Base-by-base conservation (phyloP, 2,329 filamentous ascomycete genomes). In the Ceratocystiopsis sp. region DNA sequence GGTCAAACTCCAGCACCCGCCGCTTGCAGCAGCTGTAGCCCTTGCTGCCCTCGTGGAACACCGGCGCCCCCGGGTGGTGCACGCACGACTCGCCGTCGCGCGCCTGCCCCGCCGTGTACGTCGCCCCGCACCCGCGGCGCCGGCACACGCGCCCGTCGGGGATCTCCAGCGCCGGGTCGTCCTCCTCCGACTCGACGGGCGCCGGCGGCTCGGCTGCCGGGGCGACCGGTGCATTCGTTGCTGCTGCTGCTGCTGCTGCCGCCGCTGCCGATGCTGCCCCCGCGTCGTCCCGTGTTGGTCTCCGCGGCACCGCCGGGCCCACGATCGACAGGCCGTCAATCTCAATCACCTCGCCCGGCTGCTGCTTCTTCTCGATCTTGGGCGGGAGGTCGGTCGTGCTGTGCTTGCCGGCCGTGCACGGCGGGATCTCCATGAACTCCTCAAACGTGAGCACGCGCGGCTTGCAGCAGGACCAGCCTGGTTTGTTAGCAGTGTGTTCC, bases 391-490 rank as follows among this genome's bases (percentile, higher is more conserved):
- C 89, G 48, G 91, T 82, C 13, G 84, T 86, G 46, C 84, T 91
- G 67, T 98, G 91, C 55, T 80, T 87, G 55, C 91, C 91, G 13
- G 79, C 83, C 21, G 91, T 94, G 70, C 91, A 98, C 35, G 91
- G 89, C 41, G 83, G 69, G 54, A 98, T 96, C 47, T 69, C 62
- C 61, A 98, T 84, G 69, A 98, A 98, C 65, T 98, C 91, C 64
- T 98, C 91, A 59, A 98, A 98, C 46, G 86, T 95, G 54, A 98
- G 70, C 54, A 96, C 86, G 56, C 91, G 82, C 45, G 87, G 81
- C 65, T 95, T 96, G 74, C 91, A 98, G 69, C 91, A 98, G 67
- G 93, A 93, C 89, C 91, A 96, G 57, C 91, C 89, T 95, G 55
- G 38, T 9, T 13, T 17, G 42, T 41, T 15, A 41, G 37, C 12